Percentiles rank a stretch among this genome's conserved stretches.
Evolutionary conservation across 371 early-diverging fungal genomes (phyloP).

Genomic region (Polyrhizophydium stewartii): DNA sequence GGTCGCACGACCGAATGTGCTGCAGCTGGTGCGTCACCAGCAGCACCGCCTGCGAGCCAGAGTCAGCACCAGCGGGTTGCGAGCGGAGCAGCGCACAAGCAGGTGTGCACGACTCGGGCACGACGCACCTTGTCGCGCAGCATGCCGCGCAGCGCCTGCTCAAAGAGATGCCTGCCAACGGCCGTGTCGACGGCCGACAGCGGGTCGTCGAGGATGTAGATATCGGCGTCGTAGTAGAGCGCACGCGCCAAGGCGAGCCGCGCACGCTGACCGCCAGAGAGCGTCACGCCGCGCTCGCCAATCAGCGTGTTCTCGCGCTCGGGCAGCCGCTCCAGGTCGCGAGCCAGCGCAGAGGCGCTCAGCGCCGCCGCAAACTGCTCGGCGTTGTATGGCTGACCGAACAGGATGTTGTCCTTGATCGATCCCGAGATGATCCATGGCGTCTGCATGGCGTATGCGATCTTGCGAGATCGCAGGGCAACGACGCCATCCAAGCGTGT

Average conservation of each 20-base stretch:
- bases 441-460: slow-evolving; percentile 40
- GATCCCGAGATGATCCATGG: slow-evolving; percentile 44
- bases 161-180: slow-evolving; percentile 29
- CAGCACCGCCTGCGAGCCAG: slow-evolving; percentile 30
- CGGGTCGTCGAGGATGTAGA: slow-evolving; percentile 45
- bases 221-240: slow-evolving; percentile 34
- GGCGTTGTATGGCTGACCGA: slow-evolving; percentile 15
- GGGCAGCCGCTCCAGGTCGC: slow-evolving; percentile 21
- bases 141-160: slow-evolving; percentile 5
- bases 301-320: slow-evolving; percentile 4
- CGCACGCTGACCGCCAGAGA: slow-evolving; percentile 47
- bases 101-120: too few species aligned
- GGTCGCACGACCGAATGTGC: slow-evolving; percentile 31
- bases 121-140: slow-evolving; percentile 16
- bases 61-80: too few species aligned
- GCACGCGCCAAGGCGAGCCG: slow-evolving; percentile 40
- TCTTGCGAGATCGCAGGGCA: slow-evolving; percentile 12
- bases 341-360: slow-evolving; percentile 21
- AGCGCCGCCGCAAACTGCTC: slow-evolving; percentile 20
- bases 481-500: neutral
- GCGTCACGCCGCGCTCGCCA: slow-evolving; percentile 31
- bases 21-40: slow-evolving; percentile 37
- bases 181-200: slow-evolving; percentile 42
- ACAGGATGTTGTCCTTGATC: slow-evolving; percentile 40
- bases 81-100: too few species aligned